A percentile compares a stretch with the other conserved stretches of the same genome.
Conservation (phyloP, 176 grass and related monocot genomes). For the Oryza coarctata region DNA sequence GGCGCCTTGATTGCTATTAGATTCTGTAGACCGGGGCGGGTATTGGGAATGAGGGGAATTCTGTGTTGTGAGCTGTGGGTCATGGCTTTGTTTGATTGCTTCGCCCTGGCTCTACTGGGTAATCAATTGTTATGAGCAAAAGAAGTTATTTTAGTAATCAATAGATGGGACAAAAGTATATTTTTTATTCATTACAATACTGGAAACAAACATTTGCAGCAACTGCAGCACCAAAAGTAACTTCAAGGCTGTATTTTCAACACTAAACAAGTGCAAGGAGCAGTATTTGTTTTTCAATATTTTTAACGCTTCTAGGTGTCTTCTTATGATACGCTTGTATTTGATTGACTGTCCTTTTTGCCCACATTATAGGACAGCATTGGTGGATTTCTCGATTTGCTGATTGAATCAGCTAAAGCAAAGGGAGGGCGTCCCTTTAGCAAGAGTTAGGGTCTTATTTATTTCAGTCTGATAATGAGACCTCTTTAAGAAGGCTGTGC, state of each 20-base stretch:
- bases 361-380: background rate
- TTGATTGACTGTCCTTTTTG: slow-evolving; percentile 22
- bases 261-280: background rate
- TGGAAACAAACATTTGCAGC: background rate
- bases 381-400: slow-evolving; percentile 16
- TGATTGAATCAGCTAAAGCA: slow-evolving; percentile 21
- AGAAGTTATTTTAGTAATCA: background rate
- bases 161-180: background rate
- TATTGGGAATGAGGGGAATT: background rate
- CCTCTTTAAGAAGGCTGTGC: slow-evolving; percentile 1
- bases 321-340: background rate
- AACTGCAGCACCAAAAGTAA: background rate
- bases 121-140: background rate
- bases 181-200: background rate
- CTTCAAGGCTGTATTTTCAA: background rate
- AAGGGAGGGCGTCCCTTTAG: slow-evolving; percentile 10
- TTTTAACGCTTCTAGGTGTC: background rate
- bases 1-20: background rate
- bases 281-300: background rate
- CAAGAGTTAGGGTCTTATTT: slow-evolving; percentile 4
- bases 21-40: background rate
- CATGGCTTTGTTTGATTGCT: background rate
- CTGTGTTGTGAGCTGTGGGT: background rate
- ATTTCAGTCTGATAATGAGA: slow-evolving; percentile 17
- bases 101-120: background rate